phyloP scores from a whole-genome alignment of 345 rosid species.

The Salix viminalis region DNA sequence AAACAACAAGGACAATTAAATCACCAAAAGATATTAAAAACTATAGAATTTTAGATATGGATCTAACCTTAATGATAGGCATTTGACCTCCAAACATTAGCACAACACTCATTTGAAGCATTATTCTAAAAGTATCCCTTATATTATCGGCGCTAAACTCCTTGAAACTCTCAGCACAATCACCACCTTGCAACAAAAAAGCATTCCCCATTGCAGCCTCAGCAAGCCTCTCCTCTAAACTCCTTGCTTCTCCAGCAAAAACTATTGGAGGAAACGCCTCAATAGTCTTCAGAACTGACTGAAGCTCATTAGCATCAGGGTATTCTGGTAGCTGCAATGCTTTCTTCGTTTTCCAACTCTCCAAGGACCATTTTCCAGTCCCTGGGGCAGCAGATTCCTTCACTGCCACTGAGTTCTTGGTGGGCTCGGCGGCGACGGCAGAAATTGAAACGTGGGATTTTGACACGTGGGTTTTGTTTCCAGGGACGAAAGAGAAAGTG shows the following conservation, averaged over 20 bases:
- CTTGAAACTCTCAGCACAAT: constrained; percentile 34
- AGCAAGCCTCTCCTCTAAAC: constrained; percentile 24
- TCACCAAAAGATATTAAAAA: background rate
- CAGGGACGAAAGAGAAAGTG: background rate
- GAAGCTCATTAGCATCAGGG: constrained; percentile 14
- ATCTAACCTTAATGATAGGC: constrained; percentile 26
- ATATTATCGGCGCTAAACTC: constrained; percentile 28
- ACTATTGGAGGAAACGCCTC: constrained; percentile 26
- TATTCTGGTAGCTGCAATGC: constrained; percentile 29
- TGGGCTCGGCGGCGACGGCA: constrained; percentile 53
- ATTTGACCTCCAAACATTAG: constrained; percentile 30
- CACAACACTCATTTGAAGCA: constrained; percentile 28
- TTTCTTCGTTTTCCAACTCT: constrained; percentile 29
- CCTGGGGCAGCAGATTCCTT: background rate
- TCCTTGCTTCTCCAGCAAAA: constrained; percentile 27
- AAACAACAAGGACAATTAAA: background rate
- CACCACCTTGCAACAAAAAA: constrained; percentile 27
- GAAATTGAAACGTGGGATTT: constrained; percentile 33
- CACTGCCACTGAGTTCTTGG: constrained; percentile 25
- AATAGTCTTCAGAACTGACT: constrained; percentile 19
- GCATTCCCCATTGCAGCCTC: constrained; percentile 30
- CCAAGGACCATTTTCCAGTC: constrained; percentile 13
- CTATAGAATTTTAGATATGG: background rate
- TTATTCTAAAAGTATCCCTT: constrained; percentile 25
- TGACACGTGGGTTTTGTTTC: background rate